Base-by-base conservation (phyloP, 768 basidiomycete genomes). In the Kwoniella dejecticola region DNA sequence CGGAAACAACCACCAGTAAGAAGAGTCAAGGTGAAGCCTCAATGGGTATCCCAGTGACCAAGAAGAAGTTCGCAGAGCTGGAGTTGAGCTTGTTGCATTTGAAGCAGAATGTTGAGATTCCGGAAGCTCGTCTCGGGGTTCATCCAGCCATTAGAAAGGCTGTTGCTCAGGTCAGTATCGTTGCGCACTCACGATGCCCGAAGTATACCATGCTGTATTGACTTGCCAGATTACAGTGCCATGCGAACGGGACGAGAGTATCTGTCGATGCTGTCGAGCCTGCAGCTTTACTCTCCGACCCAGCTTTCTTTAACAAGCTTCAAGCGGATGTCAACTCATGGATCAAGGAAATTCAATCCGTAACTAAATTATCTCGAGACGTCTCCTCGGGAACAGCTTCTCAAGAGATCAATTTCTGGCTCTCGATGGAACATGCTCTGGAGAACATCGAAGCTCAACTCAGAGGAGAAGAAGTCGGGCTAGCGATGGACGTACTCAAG, bases 401-500 rank as follows among this genome's bases (percentile, higher is more conserved):
- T 0, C 96, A 99, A 74, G 96, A 98, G 78, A 93, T 99, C 82
- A 98, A 98, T 79, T 98, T 99, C 73, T 98, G 96, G 96, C 82
- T 98, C 23, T 90, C 88, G 77, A 83, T 99, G 78, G 96, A 99
- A 77, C 83, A 90, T 44, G 93, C 93, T 5, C 79, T 99, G 65
- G 96, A 98, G 72, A 89, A 86, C 0, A 98, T 98, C 72, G 94
- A 97, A 73, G 82, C 86, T 0, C 96, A 99, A 73, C 82, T 99
- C 62, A 83, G 88, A 65, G 91, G 90, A 63, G 94, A 97, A 49
- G 90, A 93, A 74, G 91, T 99, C 46, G 86, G 85, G 60, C 64
- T 82, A 48, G 79, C 80, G 1, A 67, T 82, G 63, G 94, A 95
- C 68, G 90, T 91, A 71, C 81, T 99, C 57, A 84, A 94, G 68